Percentiles rank a stretch among this genome's conserved stretches.
These are phyloP conservation scores for Dissophora globulifera DNA, from an alignment of 192 early-diverging fungal species.

Conservation along the genomic window DNA sequence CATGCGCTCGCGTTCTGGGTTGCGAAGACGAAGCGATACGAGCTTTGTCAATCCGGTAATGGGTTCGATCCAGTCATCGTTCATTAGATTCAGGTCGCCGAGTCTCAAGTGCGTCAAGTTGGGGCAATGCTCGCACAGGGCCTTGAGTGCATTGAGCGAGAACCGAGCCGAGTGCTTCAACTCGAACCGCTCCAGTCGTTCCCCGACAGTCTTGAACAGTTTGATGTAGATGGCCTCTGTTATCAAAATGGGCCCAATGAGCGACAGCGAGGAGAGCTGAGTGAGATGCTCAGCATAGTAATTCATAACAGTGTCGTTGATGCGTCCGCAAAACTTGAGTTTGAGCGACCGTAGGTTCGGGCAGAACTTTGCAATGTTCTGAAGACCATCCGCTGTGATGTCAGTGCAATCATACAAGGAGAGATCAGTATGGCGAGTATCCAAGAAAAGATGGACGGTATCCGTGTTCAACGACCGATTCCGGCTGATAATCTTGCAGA, in stretches of 20 bases:
- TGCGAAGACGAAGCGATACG: constrained; percentile 49
- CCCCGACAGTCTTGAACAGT: constrained; percentile 67
- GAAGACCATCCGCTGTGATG: constrained; percentile 63
- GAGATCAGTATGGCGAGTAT: constrained; percentile 63
- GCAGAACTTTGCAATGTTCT: constrained; percentile 71
- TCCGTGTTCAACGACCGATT: constrained; percentile 72
- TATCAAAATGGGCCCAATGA: constrained; percentile 80
- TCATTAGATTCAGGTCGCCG: constrained; percentile 54
- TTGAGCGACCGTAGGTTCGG: constrained; percentile 69
- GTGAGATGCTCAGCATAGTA: constrained; percentile 53
- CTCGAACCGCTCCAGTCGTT: constrained; percentile 64
- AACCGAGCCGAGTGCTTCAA: constrained; percentile 70
- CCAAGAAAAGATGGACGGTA: constrained; percentile 78
- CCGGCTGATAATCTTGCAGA: constrained; percentile 83
- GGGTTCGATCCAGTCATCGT: constrained; percentile 57
- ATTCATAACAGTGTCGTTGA: constrained; percentile 61
- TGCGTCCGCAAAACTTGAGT: constrained; percentile 79
- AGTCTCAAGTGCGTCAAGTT: constrained; percentile 63
- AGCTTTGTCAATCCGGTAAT: constrained; percentile 56
- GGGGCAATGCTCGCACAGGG: constrained; percentile 52
- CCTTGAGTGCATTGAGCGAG: constrained; percentile 58
- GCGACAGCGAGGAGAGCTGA: constrained; percentile 63
- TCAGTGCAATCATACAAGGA: constrained; percentile 84
- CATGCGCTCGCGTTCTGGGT: constrained; percentile 54
- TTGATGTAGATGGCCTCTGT: constrained; percentile 64